phyloP scores from a whole-genome alignment of 192 early-diverging fungal genomes.

The Coemansia asiatica region DNA sequence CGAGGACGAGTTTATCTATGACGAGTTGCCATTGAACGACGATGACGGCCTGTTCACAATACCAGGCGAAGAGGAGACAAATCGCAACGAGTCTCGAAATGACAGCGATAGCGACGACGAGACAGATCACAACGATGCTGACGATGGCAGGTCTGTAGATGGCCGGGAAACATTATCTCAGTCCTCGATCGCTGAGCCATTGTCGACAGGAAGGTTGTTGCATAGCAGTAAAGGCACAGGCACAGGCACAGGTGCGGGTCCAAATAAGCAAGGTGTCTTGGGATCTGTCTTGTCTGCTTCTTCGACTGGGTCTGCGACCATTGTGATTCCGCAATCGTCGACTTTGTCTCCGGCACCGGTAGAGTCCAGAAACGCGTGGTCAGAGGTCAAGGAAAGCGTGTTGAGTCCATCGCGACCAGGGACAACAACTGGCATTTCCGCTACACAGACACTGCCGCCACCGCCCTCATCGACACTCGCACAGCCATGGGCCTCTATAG shows the following conservation, averaged over 20 bases:
- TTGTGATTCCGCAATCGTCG: conserved; percentile 35
- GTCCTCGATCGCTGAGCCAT: conserved; percentile 12
- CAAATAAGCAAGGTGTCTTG: not conserved
- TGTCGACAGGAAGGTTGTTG: conserved; percentile 13
- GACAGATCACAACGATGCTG: not conserved
- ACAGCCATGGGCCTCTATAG: conserved; percentile 54
- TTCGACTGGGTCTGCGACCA: conserved; percentile 12
- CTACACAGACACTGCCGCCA: conserved; percentile 16
- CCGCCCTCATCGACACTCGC: conserved; percentile 28
- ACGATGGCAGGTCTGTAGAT: conserved; percentile 7
- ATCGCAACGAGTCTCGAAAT: conserved; percentile 19
- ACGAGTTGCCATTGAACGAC: conserved; percentile 88
- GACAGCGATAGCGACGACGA: conserved; percentile 23
- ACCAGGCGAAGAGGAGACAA: conserved; percentile 63
- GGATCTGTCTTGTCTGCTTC: not conserved
- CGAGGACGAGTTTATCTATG: conserved; percentile 92
- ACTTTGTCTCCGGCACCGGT: conserved; percentile 51
- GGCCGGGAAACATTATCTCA: conserved; percentile 9
- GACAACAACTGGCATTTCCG: conserved; percentile 28
- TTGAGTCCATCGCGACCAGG: conserved; percentile 48
- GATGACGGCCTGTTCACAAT: conserved; percentile 81
- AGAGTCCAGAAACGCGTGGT: conserved; percentile 53
- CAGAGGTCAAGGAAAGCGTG: conserved; percentile 53
- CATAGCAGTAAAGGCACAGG: conserved; percentile 22
- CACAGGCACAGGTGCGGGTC: conserved; percentile 16